Evolutionary conservation across 306 rosid species (phyloP).

Genomic region (Alnus rubra): DNA sequence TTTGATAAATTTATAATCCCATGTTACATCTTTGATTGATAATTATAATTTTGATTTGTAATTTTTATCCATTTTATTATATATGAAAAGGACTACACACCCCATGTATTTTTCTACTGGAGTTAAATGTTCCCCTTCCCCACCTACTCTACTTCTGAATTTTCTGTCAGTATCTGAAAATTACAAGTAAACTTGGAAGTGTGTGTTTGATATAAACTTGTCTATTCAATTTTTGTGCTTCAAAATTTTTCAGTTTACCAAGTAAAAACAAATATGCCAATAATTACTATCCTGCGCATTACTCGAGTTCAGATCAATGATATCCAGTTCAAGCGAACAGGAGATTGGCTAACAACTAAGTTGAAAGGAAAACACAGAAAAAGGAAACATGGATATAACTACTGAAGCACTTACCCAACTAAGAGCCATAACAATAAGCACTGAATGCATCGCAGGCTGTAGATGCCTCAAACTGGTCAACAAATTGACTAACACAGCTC

Average conservation of each 20-base stretch:
- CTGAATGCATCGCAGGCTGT: conserved; percentile 98
- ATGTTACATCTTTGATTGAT: not conserved
- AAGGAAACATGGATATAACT: conserved; percentile 17
- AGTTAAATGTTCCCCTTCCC: not conserved
- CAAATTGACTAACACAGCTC: conserved; percentile 88
- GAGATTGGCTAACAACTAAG: conserved; percentile 2
- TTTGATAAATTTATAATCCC: not conserved
- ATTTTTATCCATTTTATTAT: not conserved
- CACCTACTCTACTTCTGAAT: no score
- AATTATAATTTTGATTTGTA: not conserved
- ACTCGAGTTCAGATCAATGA: not conserved
- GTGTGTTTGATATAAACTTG: not conserved
- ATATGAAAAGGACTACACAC: not conserved
- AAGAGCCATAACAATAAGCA: conserved; percentile 95
- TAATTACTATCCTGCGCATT: not conserved
- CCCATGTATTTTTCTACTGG: not conserved
- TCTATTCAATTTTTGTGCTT: not conserved
- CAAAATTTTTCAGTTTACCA: not conserved
- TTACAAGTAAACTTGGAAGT: no score
- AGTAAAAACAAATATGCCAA: not conserved
- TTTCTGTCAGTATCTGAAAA: no score
- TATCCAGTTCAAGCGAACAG: not conserved
- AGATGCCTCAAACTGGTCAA: conserved; percentile 92
- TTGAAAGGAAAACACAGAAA: conserved; percentile 13
- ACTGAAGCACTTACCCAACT: conserved; percentile 72